These are phyloP conservation scores for Cercospora nicotianae DNA, from an alignment of 2,329 filamentous ascomycete species.

Conservation along the genomic window DNA sequence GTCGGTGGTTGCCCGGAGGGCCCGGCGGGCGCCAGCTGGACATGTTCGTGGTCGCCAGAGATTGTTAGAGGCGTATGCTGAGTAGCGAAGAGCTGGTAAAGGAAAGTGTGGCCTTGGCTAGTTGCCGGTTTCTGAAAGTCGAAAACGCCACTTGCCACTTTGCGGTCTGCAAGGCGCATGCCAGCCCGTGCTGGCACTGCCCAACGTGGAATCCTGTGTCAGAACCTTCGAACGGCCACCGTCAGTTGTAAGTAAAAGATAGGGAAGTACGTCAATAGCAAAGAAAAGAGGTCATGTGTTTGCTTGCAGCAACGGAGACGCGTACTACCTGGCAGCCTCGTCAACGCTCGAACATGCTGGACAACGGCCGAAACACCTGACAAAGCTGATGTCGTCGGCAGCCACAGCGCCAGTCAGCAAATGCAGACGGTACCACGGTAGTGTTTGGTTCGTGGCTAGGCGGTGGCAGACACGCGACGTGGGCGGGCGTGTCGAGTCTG, in stretches of 20 bases:
- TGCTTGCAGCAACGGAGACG: conserved; percentile 1
- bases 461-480: neutral
- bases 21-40: conserved; percentile 25
- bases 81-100: neutral
- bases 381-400: neutral
- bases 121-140: neutral
- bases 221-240: neutral
- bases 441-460: neutral
- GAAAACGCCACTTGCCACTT: neutral
- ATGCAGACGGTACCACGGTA: neutral
- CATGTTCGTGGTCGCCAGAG: conserved; percentile 12
- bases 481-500: neutral
- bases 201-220: neutral
- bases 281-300: neutral
- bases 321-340: conserved; percentile 13
- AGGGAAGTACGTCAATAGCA: neutral
- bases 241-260: neutral
- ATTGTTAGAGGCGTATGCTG: neutral
- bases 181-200: neutral
- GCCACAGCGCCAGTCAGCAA: neutral
- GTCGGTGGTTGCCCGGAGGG: conserved; percentile 22
- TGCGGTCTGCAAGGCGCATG: neutral
- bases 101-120: neutral
- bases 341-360: neutral
- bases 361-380: neutral